Base-by-base conservation (phyloP, 2,329 filamentous ascomycete species). In the Phaeosphaeriaceae sp. region DNA sequence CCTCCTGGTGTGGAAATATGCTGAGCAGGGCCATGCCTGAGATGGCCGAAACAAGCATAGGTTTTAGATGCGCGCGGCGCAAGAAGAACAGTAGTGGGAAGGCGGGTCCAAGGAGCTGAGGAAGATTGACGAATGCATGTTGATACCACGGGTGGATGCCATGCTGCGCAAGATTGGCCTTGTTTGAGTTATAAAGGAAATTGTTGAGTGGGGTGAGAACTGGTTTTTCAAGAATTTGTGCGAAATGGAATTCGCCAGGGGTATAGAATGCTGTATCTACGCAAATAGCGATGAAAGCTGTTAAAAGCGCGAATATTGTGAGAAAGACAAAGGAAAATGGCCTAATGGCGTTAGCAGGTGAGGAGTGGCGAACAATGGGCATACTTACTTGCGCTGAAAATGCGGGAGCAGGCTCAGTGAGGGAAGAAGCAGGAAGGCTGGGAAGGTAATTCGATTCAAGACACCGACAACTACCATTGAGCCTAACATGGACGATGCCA, bases 361-460 rank as follows among this genome's bases (percentile, higher is more conserved):
- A 7, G 13, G 13, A 12, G 17, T 5, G n/a, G 9, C 17, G n/a
- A 30, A 7, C 20, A 44, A 12, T 20, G 9, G 26, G 15, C 3
- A 3, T 29, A 77, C 84, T 68, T 75, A 94, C 89, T 87, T 93
- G 72, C 86, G 86, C 71, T 84, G 76, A 68, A 96, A 94, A 77
- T 96, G 89, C 58, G 91, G 91, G 71, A 97, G 79, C 67, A 99
- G 80, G 68, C 87, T 87, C 69, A 96, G 77, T 29, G 88, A 87
- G 44, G 94, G 93, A 69, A 97, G 85, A 50, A 96, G 52, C 54
- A 99, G 76, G 72, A 96, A 99, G 12, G 92, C 93, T 37, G 93
- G 93, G 73, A 97, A 97, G 8, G 94, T 99, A 66, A 97, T 97
- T 59, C 94, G 86, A 75, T 97, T 99, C 76, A 99, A 99, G 50